These are phyloP conservation scores for Neurospora sp. DNA, from an alignment of 495 filamentous ascomycete genomes.

Conservation along the genomic window DNA sequence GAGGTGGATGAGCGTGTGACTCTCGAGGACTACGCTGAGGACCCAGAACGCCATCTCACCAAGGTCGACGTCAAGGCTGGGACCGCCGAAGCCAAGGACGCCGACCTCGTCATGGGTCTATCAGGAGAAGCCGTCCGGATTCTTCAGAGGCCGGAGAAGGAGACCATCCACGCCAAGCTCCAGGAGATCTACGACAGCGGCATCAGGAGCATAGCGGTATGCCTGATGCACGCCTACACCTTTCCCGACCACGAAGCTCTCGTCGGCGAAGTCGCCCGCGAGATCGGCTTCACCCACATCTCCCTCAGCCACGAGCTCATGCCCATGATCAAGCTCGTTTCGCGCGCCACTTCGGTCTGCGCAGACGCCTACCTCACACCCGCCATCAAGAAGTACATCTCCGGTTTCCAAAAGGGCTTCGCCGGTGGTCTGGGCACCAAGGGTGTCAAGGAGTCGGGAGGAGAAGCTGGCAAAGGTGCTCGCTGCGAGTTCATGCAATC, in stretches of 20 bases:
- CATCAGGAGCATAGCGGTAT: constrained; percentile 63
- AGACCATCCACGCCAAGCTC: constrained; percentile 42
- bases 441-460: constrained; percentile 45
- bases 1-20: constrained; percentile 81
- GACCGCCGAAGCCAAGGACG: constrained; percentile 29
- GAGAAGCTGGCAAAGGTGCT: constrained; percentile 43
- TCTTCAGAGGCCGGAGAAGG: constrained; percentile 46
- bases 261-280: constrained; percentile 54
- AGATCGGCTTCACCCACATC: constrained; percentile 70
- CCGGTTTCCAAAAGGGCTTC: constrained; percentile 73
- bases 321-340: constrained; percentile 90
- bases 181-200: constrained; percentile 51
- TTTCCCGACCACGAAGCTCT: constrained; percentile 66
- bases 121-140: constrained; percentile 64
- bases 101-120: constrained; percentile 53
- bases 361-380: constrained; percentile 96
- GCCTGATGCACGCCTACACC: constrained; percentile 73
- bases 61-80: constrained; percentile 38
- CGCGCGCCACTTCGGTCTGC: constrained; percentile 82
- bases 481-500: constrained; percentile 84
- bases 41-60: constrained; percentile 51
- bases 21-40: constrained; percentile 79
- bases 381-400: constrained; percentile 90
- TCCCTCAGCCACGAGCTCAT: constrained; percentile 67
- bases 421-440: constrained; percentile 57